These are phyloP conservation scores for Diaporthe destruens DNA, from an alignment of 2,329 filamentous ascomycete species.

Conservation along the genomic window DNA sequence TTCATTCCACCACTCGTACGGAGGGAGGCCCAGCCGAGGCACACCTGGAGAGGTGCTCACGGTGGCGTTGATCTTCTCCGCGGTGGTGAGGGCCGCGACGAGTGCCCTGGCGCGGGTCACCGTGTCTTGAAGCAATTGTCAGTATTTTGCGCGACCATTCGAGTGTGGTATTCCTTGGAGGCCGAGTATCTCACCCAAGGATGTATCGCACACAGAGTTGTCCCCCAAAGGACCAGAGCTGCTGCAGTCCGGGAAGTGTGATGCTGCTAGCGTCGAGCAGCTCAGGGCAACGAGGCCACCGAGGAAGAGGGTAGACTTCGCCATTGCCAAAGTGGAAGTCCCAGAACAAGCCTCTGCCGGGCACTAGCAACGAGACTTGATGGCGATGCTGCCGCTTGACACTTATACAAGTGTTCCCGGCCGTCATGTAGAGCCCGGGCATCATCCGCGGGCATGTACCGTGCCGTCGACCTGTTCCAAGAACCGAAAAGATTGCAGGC, in stretches of 20 bases:
- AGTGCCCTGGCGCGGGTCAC: constrained; percentile 37
- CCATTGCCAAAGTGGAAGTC: constrained; percentile 7
- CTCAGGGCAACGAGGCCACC: not conserved
- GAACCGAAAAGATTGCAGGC: not conserved
- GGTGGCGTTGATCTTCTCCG: constrained; percentile 42
- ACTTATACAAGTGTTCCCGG: constrained; percentile 1
- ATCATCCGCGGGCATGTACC: constrained; percentile 10
- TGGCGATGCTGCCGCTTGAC: not conserved
- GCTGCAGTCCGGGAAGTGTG: constrained; percentile 39
- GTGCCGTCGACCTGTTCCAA: not conserved
- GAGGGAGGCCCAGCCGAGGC: constrained; percentile 66
- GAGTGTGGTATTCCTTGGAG: no score
- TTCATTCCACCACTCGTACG: constrained; percentile 73
- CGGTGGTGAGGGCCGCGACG: constrained; percentile 34
- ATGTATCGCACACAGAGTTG: constrained; percentile 38
- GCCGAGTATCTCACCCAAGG: constrained; percentile 4
- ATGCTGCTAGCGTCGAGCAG: constrained; percentile 17
- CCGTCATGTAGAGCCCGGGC: not conserved
- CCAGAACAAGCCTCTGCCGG: not conserved
- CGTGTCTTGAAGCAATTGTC: constrained; percentile 16
- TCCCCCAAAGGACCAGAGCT: constrained; percentile 35
- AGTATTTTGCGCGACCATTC: not conserved
- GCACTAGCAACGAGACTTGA: not conserved
- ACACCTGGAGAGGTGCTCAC: constrained; percentile 57
- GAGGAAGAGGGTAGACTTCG: constrained; percentile 20